phyloP scores from a whole-genome alignment of 176 grass and related monocot species.

The Eremochloa ophiuroides region DNA sequence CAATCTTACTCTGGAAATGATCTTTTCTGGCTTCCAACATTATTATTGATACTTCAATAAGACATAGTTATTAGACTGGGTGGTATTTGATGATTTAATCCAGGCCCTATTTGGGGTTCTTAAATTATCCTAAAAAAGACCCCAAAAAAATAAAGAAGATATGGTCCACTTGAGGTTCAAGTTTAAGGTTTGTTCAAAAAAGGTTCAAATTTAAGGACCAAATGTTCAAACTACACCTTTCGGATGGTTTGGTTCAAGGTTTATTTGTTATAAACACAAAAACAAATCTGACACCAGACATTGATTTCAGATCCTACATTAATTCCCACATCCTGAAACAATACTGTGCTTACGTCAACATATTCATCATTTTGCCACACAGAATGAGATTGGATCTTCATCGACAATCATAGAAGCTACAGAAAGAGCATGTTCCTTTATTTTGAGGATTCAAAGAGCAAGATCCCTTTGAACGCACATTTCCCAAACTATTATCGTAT shows the following conservation, averaged over 20 bases:
- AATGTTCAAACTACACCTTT: not conserved
- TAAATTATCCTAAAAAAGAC: not conserved
- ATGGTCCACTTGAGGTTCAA: not conserved
- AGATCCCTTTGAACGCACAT: not conserved
- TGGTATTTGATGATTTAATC: not conserved
- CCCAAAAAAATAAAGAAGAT: not conserved
- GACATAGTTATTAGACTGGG: not conserved
- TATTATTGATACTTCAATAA: conserved; percentile 15
- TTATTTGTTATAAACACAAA: not conserved
- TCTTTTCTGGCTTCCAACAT: not conserved
- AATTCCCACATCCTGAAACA: not conserved
- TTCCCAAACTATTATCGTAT: not conserved
- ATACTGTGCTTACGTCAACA: not conserved
- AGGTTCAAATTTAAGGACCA: not conserved
- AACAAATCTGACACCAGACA: not conserved
- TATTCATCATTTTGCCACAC: not conserved
- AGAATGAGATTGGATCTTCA: not conserved
- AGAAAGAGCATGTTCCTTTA: not conserved
- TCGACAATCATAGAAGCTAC: not conserved
- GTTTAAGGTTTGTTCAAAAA: no score
- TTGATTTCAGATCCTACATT: not conserved
- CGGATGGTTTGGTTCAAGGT: not conserved
- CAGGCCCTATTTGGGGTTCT: not conserved
- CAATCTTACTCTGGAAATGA: not conserved
- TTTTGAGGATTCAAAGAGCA: not conserved